Evolutionary conservation across 345 rosid species (phyloP).

Genomic region (Brassica rapa): DNA sequence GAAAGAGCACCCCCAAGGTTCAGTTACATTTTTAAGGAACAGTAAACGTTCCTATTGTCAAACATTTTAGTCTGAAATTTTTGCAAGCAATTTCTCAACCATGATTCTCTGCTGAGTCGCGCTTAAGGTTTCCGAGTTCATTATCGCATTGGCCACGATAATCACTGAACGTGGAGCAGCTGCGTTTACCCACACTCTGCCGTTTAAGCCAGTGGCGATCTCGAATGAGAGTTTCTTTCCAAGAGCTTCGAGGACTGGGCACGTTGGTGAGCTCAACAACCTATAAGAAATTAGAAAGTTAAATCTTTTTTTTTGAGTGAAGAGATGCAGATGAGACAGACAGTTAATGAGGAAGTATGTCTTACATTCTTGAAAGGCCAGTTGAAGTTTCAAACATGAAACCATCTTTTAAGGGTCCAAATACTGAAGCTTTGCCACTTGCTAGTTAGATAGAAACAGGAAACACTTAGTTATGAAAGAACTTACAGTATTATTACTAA

Average conservation of each 20-base stretch:
- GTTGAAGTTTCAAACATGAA: conserved; percentile 84
- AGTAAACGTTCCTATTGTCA: neutral
- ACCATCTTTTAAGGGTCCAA: conserved; percentile 73
- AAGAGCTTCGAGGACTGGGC: conserved; percentile 78
- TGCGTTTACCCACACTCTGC: conserved; percentile 68
- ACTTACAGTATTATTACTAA: neutral
- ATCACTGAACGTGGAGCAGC: conserved; percentile 58
- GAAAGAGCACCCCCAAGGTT: neutral
- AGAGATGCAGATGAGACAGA: neutral
- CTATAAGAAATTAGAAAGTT: conserved; percentile 33
- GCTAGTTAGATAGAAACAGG: conserved; percentile 43
- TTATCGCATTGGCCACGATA: conserved; percentile 62
- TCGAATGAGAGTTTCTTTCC: conserved; percentile 78
- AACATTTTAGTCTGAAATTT: conserved; percentile 44
- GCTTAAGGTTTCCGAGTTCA: conserved; percentile 70
- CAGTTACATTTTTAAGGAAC: conserved; percentile 12
- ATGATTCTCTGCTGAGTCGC: conserved; percentile 69
- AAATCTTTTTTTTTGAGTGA: neutral
- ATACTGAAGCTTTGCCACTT: conserved; percentile 77
- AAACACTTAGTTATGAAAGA: neutral
- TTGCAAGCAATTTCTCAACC: conserved; percentile 72
- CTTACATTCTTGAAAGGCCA: conserved; percentile 81
- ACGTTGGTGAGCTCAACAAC: conserved; percentile 71
- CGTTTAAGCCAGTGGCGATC: conserved; percentile 81
- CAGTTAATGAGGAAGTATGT: neutral